Evolutionary conservation across 2,329 filamentous ascomycete genomes (phyloP), one percentile per base, ranked within the genome.

Genomic region (Colletotrichum horii): DNA sequence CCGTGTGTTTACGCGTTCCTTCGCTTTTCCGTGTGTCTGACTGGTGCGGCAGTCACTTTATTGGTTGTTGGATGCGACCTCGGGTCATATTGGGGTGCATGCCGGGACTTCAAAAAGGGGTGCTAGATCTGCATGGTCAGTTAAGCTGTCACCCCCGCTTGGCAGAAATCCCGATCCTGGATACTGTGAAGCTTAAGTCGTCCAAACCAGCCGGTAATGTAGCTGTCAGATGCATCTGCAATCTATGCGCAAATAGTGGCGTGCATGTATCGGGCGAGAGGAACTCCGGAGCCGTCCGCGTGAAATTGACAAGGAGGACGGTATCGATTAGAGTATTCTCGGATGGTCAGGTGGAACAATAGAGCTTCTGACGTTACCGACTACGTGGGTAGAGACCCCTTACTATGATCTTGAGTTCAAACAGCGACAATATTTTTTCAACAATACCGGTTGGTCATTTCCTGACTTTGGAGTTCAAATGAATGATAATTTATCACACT

Each of bases 371-470:
- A 19, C 16, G 5, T 19, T 9, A 19, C 36, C 16, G 19, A 22
- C n/a, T 14, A 2, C 43, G 14, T 22, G 43, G 43, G 43, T 22
- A 52, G 6, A 52, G 2, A 22, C 11, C 6, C 22, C 43, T 19
- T 6, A n/a, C n/a, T 12, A 14, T 14, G n/a, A 22, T 22, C 43
- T 11, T 6, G 6, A 14, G 11, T n/a, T 52, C 43, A 8, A 52
- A 52, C 6, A 52, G 43, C 11, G n/a, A n/a, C 2, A 7, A 14
- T 3, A 2, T 14, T 52, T 7, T 22, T 22, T 52, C 9, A 0
- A n/a, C n/a, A 22, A 14, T 11, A 3, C 0, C 11, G 6, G 1
- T 22, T n/a, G 4, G 8, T n/a, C 4, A 52, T 4, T 14, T 22
- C 7, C 2, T 14, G 43, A 48, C 6, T 22, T 4, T 52, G n/a